Evolutionary conservation across 345 rosid species (phyloP), one percentile per base, ranked within the genome.

Genomic region (Alliaria petiolata): DNA sequence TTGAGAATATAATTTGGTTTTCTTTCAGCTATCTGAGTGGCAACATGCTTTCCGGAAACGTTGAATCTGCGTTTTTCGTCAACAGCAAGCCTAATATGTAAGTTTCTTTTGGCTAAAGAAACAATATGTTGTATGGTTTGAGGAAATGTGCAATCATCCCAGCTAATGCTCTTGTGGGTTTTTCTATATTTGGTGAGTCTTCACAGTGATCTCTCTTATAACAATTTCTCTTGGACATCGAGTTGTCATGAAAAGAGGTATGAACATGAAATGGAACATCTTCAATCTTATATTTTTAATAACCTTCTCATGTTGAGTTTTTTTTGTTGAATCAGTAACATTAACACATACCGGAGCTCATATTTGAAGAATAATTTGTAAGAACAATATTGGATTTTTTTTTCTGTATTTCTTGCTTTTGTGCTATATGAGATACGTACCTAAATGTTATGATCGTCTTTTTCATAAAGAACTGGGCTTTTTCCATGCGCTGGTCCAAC

Each of bases 341-440:
- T 72, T 10, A 72, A 72, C 55, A 52, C 47, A 43, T 72, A 50
- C 70, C 70, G 45, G 19, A 72, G 76, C 70, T 72, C 76, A 62
- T 25, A 62, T 26, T 5, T 4, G 44, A 52, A 62, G 55, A 63
- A 43, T 1, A 72, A 42, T 33, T n/a, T 72, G 76, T 71, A 62
- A 61, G 62, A 54, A 54, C 22, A 28, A 51, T 34, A 51, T 5
- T 7, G 17, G 16, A 4, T 26, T 25, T 5, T 14, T n/a, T 12
- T 5, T 14, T 7, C 12, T 22, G n/a, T 10, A 20, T 20, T 2
- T 50, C 55, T 50, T 26, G 15, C 10, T 28, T 28, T 52, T 51
- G 14, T 38, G 46, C 17, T 4, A 39, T 26, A 55, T 33, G 26
- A 34, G 38, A 55, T n/a, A n/a, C n/a, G n/a, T 34, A 8, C 9